Evolutionary conservation across 331 rosid species (phyloP), one percentile per base, ranked within the genome.

Genomic region (Phaseolus coccineus): DNA sequence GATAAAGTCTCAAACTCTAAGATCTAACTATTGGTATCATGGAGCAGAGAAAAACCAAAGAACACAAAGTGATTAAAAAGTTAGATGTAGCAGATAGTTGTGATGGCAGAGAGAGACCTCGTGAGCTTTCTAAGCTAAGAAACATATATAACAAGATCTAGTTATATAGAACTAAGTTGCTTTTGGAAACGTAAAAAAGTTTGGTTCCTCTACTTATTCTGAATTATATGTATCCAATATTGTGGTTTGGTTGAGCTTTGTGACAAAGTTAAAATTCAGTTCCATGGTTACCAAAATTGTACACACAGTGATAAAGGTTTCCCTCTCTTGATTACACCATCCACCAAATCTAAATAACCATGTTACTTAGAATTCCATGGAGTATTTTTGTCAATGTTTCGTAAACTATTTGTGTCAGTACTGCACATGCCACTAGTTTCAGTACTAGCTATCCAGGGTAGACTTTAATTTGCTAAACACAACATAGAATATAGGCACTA

Each of bases 401-500:
- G 57, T 55, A 78, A 78, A 78, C 75, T 58, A 74, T 77, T 72
- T 75, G 56, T 78, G 84, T 82, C 84, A 74, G 82, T 40, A 35
- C 70, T 80, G 73, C 86, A 82, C 84, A 85, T 85, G 84, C 73
- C 79, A 75, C 71, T 69, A 57, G 79, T 79, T n/a, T 65, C 4
- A 70, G 58, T 63, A 65, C 65, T 58, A 73, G 77, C 52, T 44
- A 69, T 69, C 33, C 67, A 62, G 82, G 83, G 71, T 68, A 71
- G 77, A 77, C 68, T 62, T 67, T 56, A 73, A 74, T 74, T 64
- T 65, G 73, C 52, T 6, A 64, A 65, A 55, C 53, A 69, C 51
- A 57, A 64, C 53, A 48, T 22, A 46, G 42, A 40, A 83, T 84
- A 76, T 53, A 50, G 77, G 69, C 75, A 65, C 52, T 52, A 53